Percentiles rank a stretch among this genome's conserved stretches.
Conservation (phyloP, 2,329 filamentous ascomycete genomes). For the Pyrenochaeta sp. region DNA sequence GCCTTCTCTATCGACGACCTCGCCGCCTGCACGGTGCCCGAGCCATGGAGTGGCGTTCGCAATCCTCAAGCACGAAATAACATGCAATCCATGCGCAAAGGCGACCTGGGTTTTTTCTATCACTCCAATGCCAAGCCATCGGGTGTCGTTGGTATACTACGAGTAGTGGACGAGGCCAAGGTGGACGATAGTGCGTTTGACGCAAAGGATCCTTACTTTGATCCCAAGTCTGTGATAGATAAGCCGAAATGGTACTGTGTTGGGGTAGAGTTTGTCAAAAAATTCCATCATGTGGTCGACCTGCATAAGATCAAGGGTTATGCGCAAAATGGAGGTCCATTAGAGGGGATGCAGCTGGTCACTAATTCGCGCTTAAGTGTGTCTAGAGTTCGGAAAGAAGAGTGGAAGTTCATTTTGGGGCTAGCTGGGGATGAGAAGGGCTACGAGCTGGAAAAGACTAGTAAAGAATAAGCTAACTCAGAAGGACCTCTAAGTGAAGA, state of each 20-base stretch:
- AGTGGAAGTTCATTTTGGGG: conserved; percentile 71
- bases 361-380: conserved; percentile 86
- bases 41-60: conserved; percentile 82
- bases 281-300: conserved; percentile 75
- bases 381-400: conserved; percentile 67
- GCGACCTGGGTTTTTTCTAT: conserved; percentile 96
- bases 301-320: conserved; percentile 76
- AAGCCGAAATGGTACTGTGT: conserved; percentile 88
- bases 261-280: conserved; percentile 85
- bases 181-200: conserved; percentile 81
- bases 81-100: conserved; percentile 87
- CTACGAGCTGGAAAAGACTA: not conserved
- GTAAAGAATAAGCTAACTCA: not conserved
- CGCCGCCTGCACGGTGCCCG: conserved; percentile 73
- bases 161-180: conserved; percentile 84
- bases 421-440: conserved; percentile 50
- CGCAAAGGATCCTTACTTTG: conserved; percentile 80
- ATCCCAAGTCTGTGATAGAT: conserved; percentile 73
- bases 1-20: conserved; percentile 95
- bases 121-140: conserved; percentile 93
- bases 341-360: conserved; percentile 83
- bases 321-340: conserved; percentile 61
- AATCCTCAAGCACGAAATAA: conserved; percentile 78
- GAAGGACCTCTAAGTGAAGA: not conserved
- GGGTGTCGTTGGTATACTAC: conserved; percentile 87